These are phyloP conservation scores for Metarhizium rileyi DNA, from an alignment of 2,329 filamentous ascomycete genomes.

Conservation along the genomic window DNA sequence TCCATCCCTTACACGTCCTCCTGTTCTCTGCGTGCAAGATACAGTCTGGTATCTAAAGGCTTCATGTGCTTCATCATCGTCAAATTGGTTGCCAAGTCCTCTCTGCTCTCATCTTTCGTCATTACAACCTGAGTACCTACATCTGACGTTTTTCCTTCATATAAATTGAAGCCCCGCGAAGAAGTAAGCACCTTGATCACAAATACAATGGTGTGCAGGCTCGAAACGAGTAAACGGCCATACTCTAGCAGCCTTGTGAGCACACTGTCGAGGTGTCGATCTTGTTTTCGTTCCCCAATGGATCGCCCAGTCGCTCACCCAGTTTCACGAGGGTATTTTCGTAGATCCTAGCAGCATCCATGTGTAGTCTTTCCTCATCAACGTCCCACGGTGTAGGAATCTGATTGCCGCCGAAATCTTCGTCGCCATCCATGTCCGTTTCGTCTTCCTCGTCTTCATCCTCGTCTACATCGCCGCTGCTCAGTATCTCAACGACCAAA, in stretches of 20 bases:
- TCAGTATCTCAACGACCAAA: slow-evolving; percentile 59
- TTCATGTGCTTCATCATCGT: too few species aligned
- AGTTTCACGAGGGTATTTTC: slow-evolving; percentile 69
- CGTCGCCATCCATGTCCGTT: slow-evolving; percentile 27
- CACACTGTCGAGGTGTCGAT: slow-evolving; percentile 3
- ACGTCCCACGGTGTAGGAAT: slow-evolving; percentile 23
- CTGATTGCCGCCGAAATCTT: slow-evolving; percentile 17
- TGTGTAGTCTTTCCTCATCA: slow-evolving; percentile 44
- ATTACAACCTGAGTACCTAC: too few species aligned
- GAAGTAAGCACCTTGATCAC: too few species aligned
- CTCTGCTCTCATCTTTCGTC: too few species aligned
- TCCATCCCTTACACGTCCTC: too few species aligned
- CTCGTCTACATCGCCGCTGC: slow-evolving; percentile 28
- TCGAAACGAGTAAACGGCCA: neutral
- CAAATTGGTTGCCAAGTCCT: too few species aligned
- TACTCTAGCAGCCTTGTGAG: neutral
- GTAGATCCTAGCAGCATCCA: slow-evolving; percentile 69
- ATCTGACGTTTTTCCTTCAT: too few species aligned
- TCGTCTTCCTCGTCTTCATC: slow-evolving; percentile 29
- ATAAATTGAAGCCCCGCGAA: too few species aligned
- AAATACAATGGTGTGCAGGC: neutral
- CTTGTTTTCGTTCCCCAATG: slow-evolving; percentile 13
- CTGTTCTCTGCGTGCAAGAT: too few species aligned
- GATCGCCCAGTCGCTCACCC: slow-evolving; percentile 53
- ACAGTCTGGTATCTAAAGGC: too few species aligned